phyloP scores from a whole-genome alignment of 192 early-diverging fungal species.

The Podila verticillata region DNA sequence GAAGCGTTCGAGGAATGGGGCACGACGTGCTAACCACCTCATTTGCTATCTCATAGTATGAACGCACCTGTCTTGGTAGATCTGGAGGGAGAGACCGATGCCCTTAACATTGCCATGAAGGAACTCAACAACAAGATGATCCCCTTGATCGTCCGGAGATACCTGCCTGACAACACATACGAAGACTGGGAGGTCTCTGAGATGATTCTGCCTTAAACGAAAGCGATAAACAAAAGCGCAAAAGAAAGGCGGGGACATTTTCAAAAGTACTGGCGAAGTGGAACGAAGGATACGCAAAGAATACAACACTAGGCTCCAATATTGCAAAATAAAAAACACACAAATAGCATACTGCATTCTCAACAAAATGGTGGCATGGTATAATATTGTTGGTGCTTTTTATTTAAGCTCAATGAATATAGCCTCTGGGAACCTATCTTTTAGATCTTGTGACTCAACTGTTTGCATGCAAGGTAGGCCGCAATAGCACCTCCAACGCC shows the following conservation, averaged over 20 bases:
- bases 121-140: slow-evolving; percentile 94
- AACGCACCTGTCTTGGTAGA: slow-evolving; percentile 99
- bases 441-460: too few species aligned
- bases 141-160: slow-evolving; percentile 91
- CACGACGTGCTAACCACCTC: neutral
- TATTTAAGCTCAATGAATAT: too few species aligned
- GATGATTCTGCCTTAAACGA: slow-evolving; percentile 70
- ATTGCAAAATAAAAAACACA: too few species aligned
- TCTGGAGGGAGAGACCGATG: slow-evolving; percentile 92
- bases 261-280: too few species aligned
- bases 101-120: slow-evolving; percentile 93
- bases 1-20: neutral
- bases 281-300: too few species aligned
- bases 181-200: slow-evolving; percentile 96
- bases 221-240: neutral
- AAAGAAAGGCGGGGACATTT: neutral
- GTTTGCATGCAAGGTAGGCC: slow-evolving; percentile 59
- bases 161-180: slow-evolving; percentile 91
- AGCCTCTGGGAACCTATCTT: too few species aligned
- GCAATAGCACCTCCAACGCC: slow-evolving; percentile 82
- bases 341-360: too few species aligned
- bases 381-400: too few species aligned
- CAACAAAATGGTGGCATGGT: too few species aligned
- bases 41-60: slow-evolving; percentile 67
- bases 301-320: too few species aligned